phyloP scores from a whole-genome alignment of 1,284 basidiomycete species.

The Fomitopsis palustris region DNA sequence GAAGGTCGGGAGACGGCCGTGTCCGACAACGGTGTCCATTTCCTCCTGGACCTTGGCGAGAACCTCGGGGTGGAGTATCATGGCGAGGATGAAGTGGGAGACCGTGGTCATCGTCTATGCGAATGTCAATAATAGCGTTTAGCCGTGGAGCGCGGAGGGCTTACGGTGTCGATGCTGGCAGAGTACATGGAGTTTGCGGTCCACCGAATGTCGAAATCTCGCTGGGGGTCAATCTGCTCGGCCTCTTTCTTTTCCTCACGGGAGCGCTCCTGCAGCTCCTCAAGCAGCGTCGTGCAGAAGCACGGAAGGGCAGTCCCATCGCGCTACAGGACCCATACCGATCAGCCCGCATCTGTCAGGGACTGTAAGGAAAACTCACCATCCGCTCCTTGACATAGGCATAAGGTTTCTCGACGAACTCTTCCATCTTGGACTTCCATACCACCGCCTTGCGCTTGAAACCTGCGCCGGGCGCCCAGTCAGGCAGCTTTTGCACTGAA shows the following conservation, averaged over 20 bases:
- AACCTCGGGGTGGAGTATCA: conserved; percentile 28
- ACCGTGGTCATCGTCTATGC: conserved; percentile 29
- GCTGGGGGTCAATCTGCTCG: conserved; percentile 23
- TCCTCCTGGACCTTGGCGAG: conserved; percentile 32
- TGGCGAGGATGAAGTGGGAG: conserved; percentile 24
- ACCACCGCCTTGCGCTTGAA: conserved; percentile 44
- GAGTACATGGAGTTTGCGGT: conserved; percentile 53
- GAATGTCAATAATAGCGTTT: not conserved
- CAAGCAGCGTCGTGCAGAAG: conserved; percentile 59
- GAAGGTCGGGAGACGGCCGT: conserved; percentile 26
- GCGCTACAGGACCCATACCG: conserved; percentile 1
- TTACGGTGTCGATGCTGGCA: conserved; percentile 58
- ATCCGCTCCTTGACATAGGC: conserved; percentile 53
- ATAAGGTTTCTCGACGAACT: conserved; percentile 64
- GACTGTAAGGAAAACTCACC: conserved; percentile 25
- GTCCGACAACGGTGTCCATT: conserved; percentile 30
- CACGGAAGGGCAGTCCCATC: conserved; percentile 51
- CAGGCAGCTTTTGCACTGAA: conserved; percentile 29
- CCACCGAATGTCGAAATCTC: conserved; percentile 65
- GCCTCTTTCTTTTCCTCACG: conserved; percentile 6
- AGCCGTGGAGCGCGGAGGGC: conserved; percentile 12
- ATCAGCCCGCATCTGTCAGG: not conserved
- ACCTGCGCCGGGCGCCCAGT: conserved; percentile 32
- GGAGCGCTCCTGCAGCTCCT: conserved; percentile 27
- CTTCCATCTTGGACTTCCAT: conserved; percentile 68